These are phyloP conservation scores for Basidiobolus meristosporus DNA, from an alignment of 371 early-diverging fungal species.

Conservation along the genomic window DNA sequence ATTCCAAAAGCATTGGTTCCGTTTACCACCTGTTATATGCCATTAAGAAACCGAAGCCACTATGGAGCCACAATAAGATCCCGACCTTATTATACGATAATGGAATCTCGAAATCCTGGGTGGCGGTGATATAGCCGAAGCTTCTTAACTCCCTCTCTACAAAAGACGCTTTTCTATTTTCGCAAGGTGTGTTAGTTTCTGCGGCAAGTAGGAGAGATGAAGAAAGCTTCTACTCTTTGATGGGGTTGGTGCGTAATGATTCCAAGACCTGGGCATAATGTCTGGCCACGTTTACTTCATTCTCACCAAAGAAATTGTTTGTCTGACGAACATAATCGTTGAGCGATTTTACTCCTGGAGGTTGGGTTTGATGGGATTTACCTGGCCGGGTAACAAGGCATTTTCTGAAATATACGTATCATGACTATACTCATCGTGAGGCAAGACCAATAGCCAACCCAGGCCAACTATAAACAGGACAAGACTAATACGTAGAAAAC, in stretches of 20 bases:
- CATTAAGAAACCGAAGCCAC: too few relatives aligned
- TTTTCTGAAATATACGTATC: slow-evolving; percentile 7
- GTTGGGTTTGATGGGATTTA: background rate
- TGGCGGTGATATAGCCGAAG: slow-evolving; percentile 4
- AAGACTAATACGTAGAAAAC: too few relatives aligned
- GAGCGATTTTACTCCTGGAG: background rate
- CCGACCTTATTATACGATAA: background rate
- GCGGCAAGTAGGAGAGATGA: background rate
- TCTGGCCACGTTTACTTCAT: slow-evolving; percentile 5
- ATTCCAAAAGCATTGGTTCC: slow-evolving; percentile 75
- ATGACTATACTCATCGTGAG: slow-evolving; percentile 3
- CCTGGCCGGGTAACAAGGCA: slow-evolving; percentile 7
- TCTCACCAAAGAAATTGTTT: slow-evolving; percentile 1
- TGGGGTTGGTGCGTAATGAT: background rate
- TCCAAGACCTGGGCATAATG: background rate
- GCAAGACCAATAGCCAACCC: slow-evolving; percentile 5
- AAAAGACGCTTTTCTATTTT: background rate
- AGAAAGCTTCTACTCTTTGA: slow-evolving; percentile 3
- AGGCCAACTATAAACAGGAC: slow-evolving; percentile 3
- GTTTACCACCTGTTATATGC: background rate
- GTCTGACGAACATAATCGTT: background rate
- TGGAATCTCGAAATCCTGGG: slow-evolving; percentile 1
- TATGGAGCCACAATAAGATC: too few relatives aligned
- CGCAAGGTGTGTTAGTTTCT: background rate
- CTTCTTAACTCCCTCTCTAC: slow-evolving; percentile 3